Conservation (phyloP, 352 stramenopile species). For the Blastocystis sp. region DNA sequence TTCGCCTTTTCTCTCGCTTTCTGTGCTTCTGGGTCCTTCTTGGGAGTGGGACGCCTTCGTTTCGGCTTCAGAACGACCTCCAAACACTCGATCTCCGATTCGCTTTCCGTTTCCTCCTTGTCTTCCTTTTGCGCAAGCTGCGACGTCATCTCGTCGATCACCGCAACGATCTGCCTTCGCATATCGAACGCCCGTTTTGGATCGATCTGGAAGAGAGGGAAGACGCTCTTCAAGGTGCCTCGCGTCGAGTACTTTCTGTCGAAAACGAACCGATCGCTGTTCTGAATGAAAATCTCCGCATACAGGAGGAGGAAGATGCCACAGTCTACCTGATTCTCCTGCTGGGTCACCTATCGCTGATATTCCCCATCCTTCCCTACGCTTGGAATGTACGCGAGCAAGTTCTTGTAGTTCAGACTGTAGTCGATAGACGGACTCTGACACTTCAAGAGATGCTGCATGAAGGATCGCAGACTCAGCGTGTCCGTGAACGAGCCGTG, state of each 20-base stretch:
- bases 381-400: not conserved
- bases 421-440: not conserved
- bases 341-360: not conserved
- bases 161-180: not conserved
- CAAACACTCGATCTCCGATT: constrained; percentile 28
- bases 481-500: not conserved
- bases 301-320: not conserved
- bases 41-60: not conserved
- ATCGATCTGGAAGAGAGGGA: constrained; percentile 1
- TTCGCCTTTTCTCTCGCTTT: not conserved
- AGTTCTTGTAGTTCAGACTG: not conserved
- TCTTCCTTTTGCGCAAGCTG: too few relatives aligned
- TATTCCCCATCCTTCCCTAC: not conserved
- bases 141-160: not conserved
- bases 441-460: not conserved
- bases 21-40: not conserved
- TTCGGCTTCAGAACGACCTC: not conserved
- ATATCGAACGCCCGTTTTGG: not conserved
- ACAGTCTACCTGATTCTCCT: constrained; percentile 2
- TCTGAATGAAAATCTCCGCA: not conserved
- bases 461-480: not conserved
- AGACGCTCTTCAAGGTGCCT: not conserved
- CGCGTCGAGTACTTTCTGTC: not conserved
- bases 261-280: not conserved
- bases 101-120: not conserved